Evolutionary conservation across 306 rosid genomes (phyloP), one percentile per base, ranked within the genome.

Genomic region (Arachis stenosperma): DNA sequence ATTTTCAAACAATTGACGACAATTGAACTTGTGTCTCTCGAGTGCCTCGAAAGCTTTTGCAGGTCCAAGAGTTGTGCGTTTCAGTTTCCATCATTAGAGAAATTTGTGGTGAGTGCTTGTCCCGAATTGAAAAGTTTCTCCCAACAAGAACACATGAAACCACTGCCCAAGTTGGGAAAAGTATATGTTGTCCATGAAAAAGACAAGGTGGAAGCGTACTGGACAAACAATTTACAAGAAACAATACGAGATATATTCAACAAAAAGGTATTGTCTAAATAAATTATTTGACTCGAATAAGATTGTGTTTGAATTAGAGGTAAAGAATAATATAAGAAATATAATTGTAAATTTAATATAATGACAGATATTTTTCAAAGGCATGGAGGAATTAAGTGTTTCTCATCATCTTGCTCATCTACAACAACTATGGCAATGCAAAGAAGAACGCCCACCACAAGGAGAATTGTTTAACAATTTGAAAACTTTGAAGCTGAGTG

Each of bases 1-100:
- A 69, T 58, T 50, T 79, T 79, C 2, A 50, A 30, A 15, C 7
- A 73, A 30, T 11, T 79, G 65, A 60, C 27, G 9, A 37, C 44
- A 9, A 12, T 79, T 1, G 65, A 66, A 51, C 65, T 79, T 7
- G 50, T 50, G 12, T 41, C 48, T 27, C 55, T 79, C 3, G 9
- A 30, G 2, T 57, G 14, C 8, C 74, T 78, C 17, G 30, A 12
- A 5, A 9, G 74, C 51, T 72, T 78, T 17, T 44, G 73, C 36
- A 4, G 62, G 50, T 48, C 62, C 4, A 8, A n/a, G 17, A 27
- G 30, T 2, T 3, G 11, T 41, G 75, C 0, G 7, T 65, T 72
- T 3, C 52, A 58, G 40, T 79, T 79, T 42, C 82, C 73, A 0
- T 22, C 22, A 0, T 9, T 76, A 53, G 71, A 54, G 58, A 33